Conservation (phyloP, 2,329 filamentous ascomycete species). For the Sordariomycetes sp. region DNA sequence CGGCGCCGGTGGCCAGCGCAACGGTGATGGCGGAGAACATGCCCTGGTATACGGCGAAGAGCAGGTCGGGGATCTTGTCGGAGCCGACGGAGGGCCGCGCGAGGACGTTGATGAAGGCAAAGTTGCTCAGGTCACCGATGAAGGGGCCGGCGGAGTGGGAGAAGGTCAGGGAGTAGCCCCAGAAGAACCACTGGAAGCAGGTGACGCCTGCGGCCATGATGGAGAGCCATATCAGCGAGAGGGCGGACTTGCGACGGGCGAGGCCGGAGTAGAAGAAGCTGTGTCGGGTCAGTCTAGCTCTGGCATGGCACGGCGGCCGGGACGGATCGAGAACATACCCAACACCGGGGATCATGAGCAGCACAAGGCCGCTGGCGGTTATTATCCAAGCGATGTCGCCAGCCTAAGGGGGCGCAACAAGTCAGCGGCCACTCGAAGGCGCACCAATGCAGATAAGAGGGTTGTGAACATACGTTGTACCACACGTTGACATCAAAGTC, state of each 20-base stretch:
- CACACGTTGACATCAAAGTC: conserved; percentile 65
- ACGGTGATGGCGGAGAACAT: conserved; percentile 86
- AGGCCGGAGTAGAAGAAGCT: conserved; percentile 89
- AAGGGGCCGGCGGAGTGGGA: conserved; percentile 68
- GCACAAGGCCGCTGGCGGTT: conserved; percentile 69
- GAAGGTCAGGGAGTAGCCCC: conserved; percentile 77
- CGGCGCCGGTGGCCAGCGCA: conserved; percentile 74
- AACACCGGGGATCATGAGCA: conserved; percentile 90
- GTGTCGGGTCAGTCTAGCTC: neutral
- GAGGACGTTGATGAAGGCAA: conserved; percentile 70
- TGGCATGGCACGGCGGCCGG: neutral
- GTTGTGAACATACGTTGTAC: conserved; percentile 51
- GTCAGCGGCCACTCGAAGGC: neutral
- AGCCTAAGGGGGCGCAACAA: conserved; percentile 33
- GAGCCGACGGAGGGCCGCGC: conserved; percentile 68
- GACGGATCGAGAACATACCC: conserved; percentile 38
- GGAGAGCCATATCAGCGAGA: conserved; percentile 85
- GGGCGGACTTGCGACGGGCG: conserved; percentile 77
- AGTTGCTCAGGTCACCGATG: conserved; percentile 71
- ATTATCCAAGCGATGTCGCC: conserved; percentile 85
- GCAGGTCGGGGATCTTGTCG: conserved; percentile 64
- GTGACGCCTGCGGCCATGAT: conserved; percentile 79
- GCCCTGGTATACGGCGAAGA: conserved; percentile 81
- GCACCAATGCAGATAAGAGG: conserved; percentile 5
- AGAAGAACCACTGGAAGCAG: conserved; percentile 92